phyloP scores from a whole-genome alignment of 306 rosid species.

The Corylus avellana region DNA sequence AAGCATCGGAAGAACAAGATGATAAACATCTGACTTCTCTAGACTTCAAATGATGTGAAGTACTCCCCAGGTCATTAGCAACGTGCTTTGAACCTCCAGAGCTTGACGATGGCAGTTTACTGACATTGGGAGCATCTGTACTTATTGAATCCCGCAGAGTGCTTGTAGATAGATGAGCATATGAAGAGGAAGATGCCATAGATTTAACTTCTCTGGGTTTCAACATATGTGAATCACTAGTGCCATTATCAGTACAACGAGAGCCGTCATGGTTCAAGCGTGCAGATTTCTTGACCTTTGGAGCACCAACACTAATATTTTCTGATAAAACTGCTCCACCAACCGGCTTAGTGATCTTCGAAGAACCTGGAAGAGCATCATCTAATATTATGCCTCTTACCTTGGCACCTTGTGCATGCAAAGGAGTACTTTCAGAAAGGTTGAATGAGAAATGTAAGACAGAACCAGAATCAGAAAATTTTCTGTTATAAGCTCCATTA shows the following conservation, averaged over 20 bases:
- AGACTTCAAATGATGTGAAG: conserved; percentile 35
- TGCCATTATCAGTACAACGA: conserved; percentile 18
- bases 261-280: conserved; percentile 36
- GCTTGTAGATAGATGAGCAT: conserved; percentile 27
- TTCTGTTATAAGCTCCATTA: conserved; percentile 26
- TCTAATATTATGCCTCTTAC: conserved; percentile 31
- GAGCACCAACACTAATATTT: conserved; percentile 29
- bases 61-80: conserved; percentile 27
- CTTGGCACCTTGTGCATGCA: conserved; percentile 34
- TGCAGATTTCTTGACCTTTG: conserved; percentile 29
- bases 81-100: conserved; percentile 43
- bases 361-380: conserved; percentile 31
- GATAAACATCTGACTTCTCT: conserved; percentile 31
- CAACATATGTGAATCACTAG: conserved; percentile 30
- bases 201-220: conserved; percentile 44
- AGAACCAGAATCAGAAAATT: conserved; percentile 42
- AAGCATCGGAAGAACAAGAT: conserved; percentile 30
- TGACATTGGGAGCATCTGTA: conserved; percentile 41
- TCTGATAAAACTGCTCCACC: conserved; percentile 35
- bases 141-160: conserved; percentile 28
- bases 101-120: conserved; percentile 35
- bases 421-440: conserved; percentile 31
- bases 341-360: conserved; percentile 24
- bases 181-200: conserved; percentile 32
- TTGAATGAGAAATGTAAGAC: conserved; percentile 41